Base-by-base conservation (phyloP, 1,139 yeast genomes). In the Candida gigantensis region DNA sequence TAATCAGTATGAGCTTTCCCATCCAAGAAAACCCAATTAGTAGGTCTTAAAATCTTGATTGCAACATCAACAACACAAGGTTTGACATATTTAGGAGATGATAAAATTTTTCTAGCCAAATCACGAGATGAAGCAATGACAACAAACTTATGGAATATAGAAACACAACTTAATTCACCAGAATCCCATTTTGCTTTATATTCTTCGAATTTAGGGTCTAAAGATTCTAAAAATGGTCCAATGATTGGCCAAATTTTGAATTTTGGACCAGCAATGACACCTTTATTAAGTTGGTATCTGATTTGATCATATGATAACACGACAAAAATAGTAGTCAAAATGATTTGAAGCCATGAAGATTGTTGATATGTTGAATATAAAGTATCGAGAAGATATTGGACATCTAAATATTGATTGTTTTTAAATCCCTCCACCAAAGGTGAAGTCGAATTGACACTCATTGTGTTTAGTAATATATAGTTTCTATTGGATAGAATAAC, bases 41-140 rank as follows among this genome's bases (percentile, higher is more conserved):
- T 74, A 30, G 97, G 97, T 63, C 97, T 79, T 55, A 92, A 72
- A 50, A 92, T 87, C 67, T 90, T 92, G 49, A 81, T 72, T 14
- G 97, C 98, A 38, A 89, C 97, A 58, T 92, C 98, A 46, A 92
- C 98, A 43, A 92, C 96, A 70, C 98, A 92, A 6, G 98, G 98
- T 61, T 89, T 89, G 42, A 88, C 97, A 57, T 74, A 92, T 41
- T 79, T 74, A 24, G 97, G 95, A 19, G 95, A 81, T 53, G 80
- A 82, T 52, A 92, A 74, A 44, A 89, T 82, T 56, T 92, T 92
- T 62, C 97, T 79, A 17, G 97, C 86, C 49, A 92, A 72, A 51
- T 90, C 97, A 55, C 96, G 80, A 26, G 85, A 75, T 6, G 95
- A 82, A 8, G 97, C 97, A 64, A 92, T 89, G 40, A 92, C 95